Base-by-base conservation (phyloP, 2,329 filamentous ascomycete genomes). In the Chaetothyriales sp. region DNA sequence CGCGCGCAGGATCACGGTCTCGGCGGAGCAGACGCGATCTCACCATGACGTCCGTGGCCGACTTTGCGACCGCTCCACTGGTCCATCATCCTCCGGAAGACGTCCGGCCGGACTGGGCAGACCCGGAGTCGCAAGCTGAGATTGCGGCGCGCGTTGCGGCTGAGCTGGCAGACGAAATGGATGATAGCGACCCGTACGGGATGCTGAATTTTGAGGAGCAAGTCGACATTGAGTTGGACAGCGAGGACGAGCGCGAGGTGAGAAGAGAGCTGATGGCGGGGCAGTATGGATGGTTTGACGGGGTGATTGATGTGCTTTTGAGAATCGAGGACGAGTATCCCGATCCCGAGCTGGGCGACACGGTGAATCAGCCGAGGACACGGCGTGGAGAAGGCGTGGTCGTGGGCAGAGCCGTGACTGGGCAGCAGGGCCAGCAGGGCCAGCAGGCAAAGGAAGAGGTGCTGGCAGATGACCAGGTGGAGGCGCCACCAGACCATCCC, bases 201-300 rank as follows among this genome's bases (percentile, higher is more conserved):
- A 58, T 60, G 9, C 58, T 62, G 19, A 56, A 62, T 13, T 63
- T 60, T 28, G 65, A 62, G 18, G 64, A 60, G 0, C 65, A 64
- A 25, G 52, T 53, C 28, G 61, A 63, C 18, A 61, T 59, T 43
- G 69, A 66, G 10, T 66, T 65, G 9, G 67, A 69, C 29, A 67
- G 68, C 2, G 67, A 72, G 4, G 75, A 77, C 46, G 77, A 80
- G 58, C 70, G 70, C 20, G 76, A 79, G 59, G 64, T 80, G 18
- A 72, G 73, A 44, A 66, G 70, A 2, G 63, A 80, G 69, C 20
- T 70, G 74, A n/a, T 73, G 73, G 78, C 76, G 54, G 76, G 77
- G 0, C 63, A 81, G 4, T 78, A 78, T 0, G 66, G 70, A 8
- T 75, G 77, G 71, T 69, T 82, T 59, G 78, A 82, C 57, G 67